Conservation (phyloP, 129 eudicot species). For the Centella asiatica region DNA sequence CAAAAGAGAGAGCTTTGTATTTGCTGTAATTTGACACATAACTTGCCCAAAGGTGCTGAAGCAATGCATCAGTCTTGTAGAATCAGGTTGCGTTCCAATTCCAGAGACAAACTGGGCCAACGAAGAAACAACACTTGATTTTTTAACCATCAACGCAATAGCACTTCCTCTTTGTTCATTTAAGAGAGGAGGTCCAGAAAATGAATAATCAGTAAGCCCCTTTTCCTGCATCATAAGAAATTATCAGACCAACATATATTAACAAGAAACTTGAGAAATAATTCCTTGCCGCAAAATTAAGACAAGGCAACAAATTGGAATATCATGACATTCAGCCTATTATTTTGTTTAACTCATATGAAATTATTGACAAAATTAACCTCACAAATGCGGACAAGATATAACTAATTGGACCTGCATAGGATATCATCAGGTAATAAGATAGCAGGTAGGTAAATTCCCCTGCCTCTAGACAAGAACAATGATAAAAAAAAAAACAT, state of each 20-base stretch:
- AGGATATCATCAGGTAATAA: background rate
- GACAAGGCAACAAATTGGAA: background rate
- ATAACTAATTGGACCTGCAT: background rate
- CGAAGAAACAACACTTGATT: slow-evolving; percentile 46
- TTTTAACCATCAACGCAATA: slow-evolving; percentile 45
- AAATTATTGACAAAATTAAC: background rate
- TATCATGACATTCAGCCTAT: background rate
- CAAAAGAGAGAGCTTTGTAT: slow-evolving; percentile 54
- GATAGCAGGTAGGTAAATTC: too few relatives aligned
- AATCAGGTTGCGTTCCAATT: slow-evolving; percentile 24
- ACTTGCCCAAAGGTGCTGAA: slow-evolving; percentile 76
- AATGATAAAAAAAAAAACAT: background rate
- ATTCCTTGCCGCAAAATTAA: background rate
- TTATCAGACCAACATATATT: background rate
- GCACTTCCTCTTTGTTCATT: slow-evolving; percentile 58
- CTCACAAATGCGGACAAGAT: background rate
- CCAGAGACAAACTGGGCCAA: slow-evolving; percentile 64
- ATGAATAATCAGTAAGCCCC: slow-evolving; percentile 42
- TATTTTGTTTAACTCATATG: background rate
- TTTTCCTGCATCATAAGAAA: slow-evolving; percentile 31
- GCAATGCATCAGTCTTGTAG: slow-evolving; percentile 26
- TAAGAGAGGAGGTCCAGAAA: slow-evolving; percentile 60
- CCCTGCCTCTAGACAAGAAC: background rate
- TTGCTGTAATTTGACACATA: slow-evolving; percentile 45
- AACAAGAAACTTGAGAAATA: background rate